Base-by-base conservation (phyloP, 345 rosid genomes). In the Populus pruinosa region DNA sequence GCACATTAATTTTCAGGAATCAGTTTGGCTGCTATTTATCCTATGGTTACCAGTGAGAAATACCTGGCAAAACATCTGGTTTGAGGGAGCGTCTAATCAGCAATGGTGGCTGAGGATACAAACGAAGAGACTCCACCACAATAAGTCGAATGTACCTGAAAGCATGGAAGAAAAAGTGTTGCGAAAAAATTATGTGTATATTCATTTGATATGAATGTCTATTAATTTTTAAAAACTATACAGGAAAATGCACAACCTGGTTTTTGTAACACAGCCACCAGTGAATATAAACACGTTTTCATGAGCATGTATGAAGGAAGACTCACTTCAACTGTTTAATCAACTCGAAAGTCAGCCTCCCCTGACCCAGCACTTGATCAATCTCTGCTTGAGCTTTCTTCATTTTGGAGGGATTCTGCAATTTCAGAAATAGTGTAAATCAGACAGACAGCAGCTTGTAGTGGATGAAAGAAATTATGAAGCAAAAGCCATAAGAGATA, bases 101-200 rank as follows among this genome's bases (percentile, higher is more conserved):
- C 82, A 94, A 72, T 33, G 98, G 98, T 13, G 98, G 98, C 76
- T 94, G 97, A 83, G 98, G 99, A 85, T 86, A 94, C 82, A 94
- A 84, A 62, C 97, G 98, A 76, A 94, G 99, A 64, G 93, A 27
- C 92, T 94, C 99, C 16, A 88, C 94, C 75, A 93, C 92, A 23
- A 94, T 86, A 66, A 89, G 92, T 72, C 97, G 82, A 56, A 93
- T 84, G 85, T 91, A 94, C 84, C 98, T 93, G 84, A 73, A 82
- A 66, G 72, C 55, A 67, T 70, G 75, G 56, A 74, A 80, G 61
- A 75, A 31, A 73, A 69, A 7, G 41, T 8, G 1, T 47, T 47
- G 50, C 18, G 11, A 13, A 13, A 47, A 47, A 47, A 47, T 47
- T 39, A 14, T 12, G 50, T 47, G 50, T 47, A 14, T 47, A 47